Base-by-base conservation (phyloP, 192 early-diverging fungal genomes). In the Borealophlyctis nickersoniae region DNA sequence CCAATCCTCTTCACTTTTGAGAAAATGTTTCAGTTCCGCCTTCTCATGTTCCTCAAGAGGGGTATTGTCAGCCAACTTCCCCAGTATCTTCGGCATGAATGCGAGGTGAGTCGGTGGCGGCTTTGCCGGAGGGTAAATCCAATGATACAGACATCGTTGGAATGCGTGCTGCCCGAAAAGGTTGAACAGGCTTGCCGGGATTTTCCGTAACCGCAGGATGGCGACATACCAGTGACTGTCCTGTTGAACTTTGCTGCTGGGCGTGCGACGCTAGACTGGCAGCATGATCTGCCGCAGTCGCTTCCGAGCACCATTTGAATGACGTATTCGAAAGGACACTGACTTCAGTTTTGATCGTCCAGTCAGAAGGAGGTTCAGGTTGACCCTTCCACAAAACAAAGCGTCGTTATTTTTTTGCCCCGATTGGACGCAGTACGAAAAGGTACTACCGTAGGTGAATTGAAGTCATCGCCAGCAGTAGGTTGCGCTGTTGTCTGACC, bases 121-220 rank as follows among this genome's bases (percentile, higher is more conserved):
- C 28, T 19, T 9, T 29, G 53, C 52, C 24, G 60, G 7, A 3
- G 67, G 67, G 32, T 69, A 56, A 49, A 28, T 27, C 59, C 60
- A 69, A 56, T 69, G 67, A 56, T 69, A 69, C 36, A 69, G 45
- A 0, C 22, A 62, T n/a, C 36, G 56, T 3, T 62, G 56, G 9
- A 69, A 45, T 45, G 19, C 39, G 19, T 13, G 39, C 19, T 45
- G 9, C 7, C 39, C 9, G 39, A 45, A 45, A 19, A 19, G 39
- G 39, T 45, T 45, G 39, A n/a, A n/a, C n/a, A n/a, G n/a, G n/a
- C n/a, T n/a, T n/a, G n/a, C n/a, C n/a, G n/a, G n/a, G n/a, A n/a
- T n/a, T n/a, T n/a, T n/a, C n/a, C n/a, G n/a, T n/a, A n/a, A n/a
- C n/a, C n/a, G n/a, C n/a, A n/a, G 9, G 7, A 45, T 45, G 7